Base-by-base conservation (phyloP, 2,329 filamentous ascomycete species). In the Bretziella fagacearum region DNA sequence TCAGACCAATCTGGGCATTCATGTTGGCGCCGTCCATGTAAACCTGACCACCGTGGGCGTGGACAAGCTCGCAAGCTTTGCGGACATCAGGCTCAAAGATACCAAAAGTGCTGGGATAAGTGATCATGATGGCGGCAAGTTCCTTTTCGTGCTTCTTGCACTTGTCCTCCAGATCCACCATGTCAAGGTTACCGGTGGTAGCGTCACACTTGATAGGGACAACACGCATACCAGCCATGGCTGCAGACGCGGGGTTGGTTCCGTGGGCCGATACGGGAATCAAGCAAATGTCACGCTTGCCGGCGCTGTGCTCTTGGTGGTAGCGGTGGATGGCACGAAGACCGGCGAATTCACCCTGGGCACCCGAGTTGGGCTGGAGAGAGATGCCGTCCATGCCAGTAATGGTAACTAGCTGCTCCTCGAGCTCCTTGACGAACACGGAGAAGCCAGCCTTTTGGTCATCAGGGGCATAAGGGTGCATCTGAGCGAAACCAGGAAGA, bases 21-120 rank as follows among this genome's bases (percentile, higher is more conserved):
- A 95, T 91, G 67, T 96, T 96, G 54, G 89, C 89, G 41, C 89
- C 89, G 60, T 96, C 89, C 89, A 96, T 95, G 69, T 95, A 96
- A 13, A 96, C 89, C 59, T 93, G 84, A 7, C 89, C 89, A 45
- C 89, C 89, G 58, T 93, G 69, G 53, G 81, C 64, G 65, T 96
- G 89, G 15, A 96, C 85, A 25, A 93, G 68, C 47, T 85, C 68
- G 63, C 86, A 94, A 13, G 80, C 86, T 58, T 82, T 75, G 67
- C 86, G 91, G 60, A 94, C 76, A 53, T 79, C 73, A 2, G 87
- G 87, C 68, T 96, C 89, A 58, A 93, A 96, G 25, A 96, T 84
- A 60, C 89, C 89, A 55, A 82, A 96, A 0, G 89, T 96, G 61
- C 82, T 91, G 26, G 89, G 89, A 60, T 96, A 96, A 2, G 89